Evolutionary conservation across 2,329 filamentous ascomycete species (phyloP).

Genomic region (Thielaviopsis populi): DNA sequence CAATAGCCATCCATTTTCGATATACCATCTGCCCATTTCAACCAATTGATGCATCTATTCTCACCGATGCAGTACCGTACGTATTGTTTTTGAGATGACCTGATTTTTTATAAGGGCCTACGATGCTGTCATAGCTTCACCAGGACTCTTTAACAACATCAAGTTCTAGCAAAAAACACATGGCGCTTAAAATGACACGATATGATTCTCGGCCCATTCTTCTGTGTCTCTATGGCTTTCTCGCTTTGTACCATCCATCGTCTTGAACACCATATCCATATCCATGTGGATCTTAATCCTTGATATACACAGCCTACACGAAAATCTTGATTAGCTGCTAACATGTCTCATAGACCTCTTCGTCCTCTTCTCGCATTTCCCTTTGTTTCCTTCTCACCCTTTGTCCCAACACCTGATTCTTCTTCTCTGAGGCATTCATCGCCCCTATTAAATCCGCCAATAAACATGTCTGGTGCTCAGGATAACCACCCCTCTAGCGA

Average conservation of each 20-base stretch:
- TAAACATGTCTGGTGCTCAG: conserved; percentile 47
- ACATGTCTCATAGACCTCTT: not conserved
- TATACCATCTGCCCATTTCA: not conserved
- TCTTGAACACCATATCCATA: not conserved
- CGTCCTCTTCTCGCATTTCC: not conserved
- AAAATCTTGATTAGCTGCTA: not conserved
- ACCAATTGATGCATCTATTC: not conserved
- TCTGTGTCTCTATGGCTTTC: not conserved
- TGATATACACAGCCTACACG: not conserved
- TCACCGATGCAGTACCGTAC: not conserved
- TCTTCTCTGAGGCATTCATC: conserved; percentile 16
- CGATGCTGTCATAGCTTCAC: not conserved
- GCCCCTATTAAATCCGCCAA: conserved; percentile 17
- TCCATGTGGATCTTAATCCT: not conserved
- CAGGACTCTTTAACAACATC: not conserved
- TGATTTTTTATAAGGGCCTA: not conserved
- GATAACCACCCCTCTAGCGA: conserved; percentile 43
- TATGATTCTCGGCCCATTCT: too few relatives aligned
- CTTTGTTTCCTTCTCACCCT: conserved; percentile 16
- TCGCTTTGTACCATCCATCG: not conserved
- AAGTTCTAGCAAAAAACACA: not conserved
- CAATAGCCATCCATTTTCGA: too few relatives aligned
- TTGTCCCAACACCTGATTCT: conserved; percentile 11
- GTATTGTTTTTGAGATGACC: not conserved
- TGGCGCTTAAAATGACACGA: too few relatives aligned